Evolutionary conservation across 2,329 filamentous ascomycete species (phyloP), one percentile per base, ranked within the genome.

Genomic region (Spiromastix sp.): DNA sequence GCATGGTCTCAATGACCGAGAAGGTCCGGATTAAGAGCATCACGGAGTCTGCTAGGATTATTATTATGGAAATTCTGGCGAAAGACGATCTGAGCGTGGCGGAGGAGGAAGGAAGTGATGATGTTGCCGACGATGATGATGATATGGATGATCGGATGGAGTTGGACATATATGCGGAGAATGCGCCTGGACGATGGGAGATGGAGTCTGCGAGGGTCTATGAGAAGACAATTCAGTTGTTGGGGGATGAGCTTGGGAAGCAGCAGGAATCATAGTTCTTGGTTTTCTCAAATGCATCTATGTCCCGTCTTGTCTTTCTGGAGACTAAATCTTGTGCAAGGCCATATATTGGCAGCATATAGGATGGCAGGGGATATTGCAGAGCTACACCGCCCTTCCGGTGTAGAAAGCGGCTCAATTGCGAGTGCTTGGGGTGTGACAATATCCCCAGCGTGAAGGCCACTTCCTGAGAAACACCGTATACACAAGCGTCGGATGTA

Each of bases 21-120:
- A 93, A 91, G 69, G 85, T 96, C 5, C 74, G 89, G 26, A 81
- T 87, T 44, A 81, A 83, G 51, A 84, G 83, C 50, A 64, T 93
- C 19, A 82, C 86, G 0, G 83, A 93, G 52, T 73, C 79, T 44
- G 83, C 81, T 11, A 70, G 87, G 17, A 62, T 85, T 5, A 58
- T 75, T 4, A 74, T 89, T 38, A 74, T 85, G 1, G 77, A 83
- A 40, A 71, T 77, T 41, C 66, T 64, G 36, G 70, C 70, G 38
- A 56, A 63, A 32, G 61, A 66, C 11, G 60, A 65, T 20, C 63
- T 64, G 2, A 59, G 57, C 2, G 58, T 59, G 2, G 50, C 54
- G 5, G 60, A 62, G 6, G 57, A 60, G 29, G 57, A 55, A 15
- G 62, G 62, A 13, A 59, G 49, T 18, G 61, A 37, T 11, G 51